Percentiles rank a stretch among this genome's conserved stretches.
phyloP scores from a whole-genome alignment of 129 eudicot species.

The Kitagawia praeruptora region DNA sequence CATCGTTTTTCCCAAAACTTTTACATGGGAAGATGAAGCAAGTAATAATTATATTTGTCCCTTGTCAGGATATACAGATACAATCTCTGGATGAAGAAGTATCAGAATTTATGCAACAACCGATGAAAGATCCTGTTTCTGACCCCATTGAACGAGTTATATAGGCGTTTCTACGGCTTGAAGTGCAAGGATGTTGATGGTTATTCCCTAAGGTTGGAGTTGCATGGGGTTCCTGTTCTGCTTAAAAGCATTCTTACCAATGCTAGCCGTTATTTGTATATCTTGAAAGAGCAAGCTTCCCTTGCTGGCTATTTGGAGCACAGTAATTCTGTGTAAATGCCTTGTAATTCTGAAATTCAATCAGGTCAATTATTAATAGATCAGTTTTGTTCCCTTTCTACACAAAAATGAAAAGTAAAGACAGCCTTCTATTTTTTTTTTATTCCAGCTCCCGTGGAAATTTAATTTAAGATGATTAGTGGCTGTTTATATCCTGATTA shows the following conservation, averaged over 20 bases:
- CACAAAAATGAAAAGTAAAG: too few species aligned
- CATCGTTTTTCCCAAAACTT: not conserved
- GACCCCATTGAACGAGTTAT: not conserved
- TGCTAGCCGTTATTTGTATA: not conserved
- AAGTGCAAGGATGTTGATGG: not conserved
- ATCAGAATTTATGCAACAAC: slow-evolving; percentile 13
- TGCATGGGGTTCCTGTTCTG: not conserved
- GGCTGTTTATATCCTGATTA: too few species aligned
- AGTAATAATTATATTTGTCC: not conserved
- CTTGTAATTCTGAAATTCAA: not conserved
- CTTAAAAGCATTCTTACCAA: not conserved
- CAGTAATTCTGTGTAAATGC: not conserved
- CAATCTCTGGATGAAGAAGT: slow-evolving; percentile 18
- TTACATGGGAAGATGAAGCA: not conserved
- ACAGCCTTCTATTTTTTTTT: too few species aligned
- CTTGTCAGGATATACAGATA: slow-evolving; percentile 28
- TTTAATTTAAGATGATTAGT: too few species aligned
- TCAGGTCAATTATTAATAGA: not conserved
- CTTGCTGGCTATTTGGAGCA: not conserved
- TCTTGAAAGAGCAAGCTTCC: not conserved
- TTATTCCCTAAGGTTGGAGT: not conserved
- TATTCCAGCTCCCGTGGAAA: too few species aligned
- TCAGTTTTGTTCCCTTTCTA: not conserved
- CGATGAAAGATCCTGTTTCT: not conserved
- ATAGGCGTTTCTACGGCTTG: not conserved